These are phyloP conservation scores for Eimeria necatrix DNA, from an alignment of 169 alveolate genomes.

Conservation along the genomic window DNA sequence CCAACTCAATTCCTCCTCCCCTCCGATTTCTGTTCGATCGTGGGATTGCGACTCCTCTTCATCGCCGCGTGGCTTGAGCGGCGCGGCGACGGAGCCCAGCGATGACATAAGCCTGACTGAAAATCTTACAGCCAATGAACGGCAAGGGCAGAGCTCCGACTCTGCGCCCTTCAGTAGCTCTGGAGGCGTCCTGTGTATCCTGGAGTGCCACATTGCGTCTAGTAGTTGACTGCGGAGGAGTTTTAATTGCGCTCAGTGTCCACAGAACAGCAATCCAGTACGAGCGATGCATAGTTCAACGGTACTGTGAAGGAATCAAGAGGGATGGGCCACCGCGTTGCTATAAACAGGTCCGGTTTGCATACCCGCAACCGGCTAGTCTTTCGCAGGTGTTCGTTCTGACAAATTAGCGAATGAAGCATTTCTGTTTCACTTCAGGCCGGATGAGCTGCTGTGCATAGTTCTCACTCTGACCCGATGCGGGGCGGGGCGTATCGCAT, in stretches of 20 bases:
- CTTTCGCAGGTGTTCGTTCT: too few relatives aligned
- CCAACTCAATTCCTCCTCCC: constrained; percentile 54
- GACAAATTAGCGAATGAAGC: neutral
- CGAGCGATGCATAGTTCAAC: neutral
- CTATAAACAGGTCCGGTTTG: too few relatives aligned
- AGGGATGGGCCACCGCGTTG: neutral
- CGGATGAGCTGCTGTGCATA: constrained; percentile 32
- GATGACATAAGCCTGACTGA: neutral
- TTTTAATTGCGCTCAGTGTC: too few relatives aligned
- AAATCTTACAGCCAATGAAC: neutral
- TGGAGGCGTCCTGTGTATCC: neutral
- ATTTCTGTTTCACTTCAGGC: neutral
- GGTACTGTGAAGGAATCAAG: neutral
- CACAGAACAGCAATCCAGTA: neutral
- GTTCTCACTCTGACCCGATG: constrained; percentile 28
- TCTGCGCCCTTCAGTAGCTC: neutral
- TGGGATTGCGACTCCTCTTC: neutral
- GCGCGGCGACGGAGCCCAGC: neutral
- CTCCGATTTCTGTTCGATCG: constrained; percentile 47
- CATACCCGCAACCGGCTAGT: too few relatives aligned
- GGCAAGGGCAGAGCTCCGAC: neutral
- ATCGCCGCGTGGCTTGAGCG: neutral
- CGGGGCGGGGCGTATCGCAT: neutral
- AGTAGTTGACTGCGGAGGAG: constrained; percentile 1
- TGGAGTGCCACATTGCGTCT: constrained; percentile 55